These are phyloP conservation scores for Aphanomyces stellatus DNA, from an alignment of 352 stramenopile species.

Conservation along the genomic window DNA sequence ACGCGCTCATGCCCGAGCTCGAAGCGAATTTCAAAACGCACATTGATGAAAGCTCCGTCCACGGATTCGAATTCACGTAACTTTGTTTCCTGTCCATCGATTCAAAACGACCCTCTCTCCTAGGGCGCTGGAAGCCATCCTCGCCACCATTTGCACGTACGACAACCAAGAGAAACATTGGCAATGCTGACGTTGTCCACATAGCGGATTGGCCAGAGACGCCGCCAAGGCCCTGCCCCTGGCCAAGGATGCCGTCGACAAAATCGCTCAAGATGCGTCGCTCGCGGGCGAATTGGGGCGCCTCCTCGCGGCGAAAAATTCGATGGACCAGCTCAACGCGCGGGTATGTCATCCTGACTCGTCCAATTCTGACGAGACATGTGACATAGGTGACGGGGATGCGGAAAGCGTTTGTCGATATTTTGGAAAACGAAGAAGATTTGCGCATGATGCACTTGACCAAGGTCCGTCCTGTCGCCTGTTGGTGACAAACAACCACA, in stretches of 20 bases:
- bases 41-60: constrained; percentile 35
- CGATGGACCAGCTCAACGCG: constrained; percentile 57
- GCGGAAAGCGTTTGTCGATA: constrained; percentile 50
- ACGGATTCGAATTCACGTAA: constrained; percentile 33
- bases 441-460: constrained; percentile 55
- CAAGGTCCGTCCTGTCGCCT: constrained; percentile 32
- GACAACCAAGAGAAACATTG: too few relatives aligned
- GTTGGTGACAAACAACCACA: too few relatives aligned
- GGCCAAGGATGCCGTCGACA: constrained; percentile 38
- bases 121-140: constrained; percentile 43
- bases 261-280: constrained; percentile 36
- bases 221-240: constrained; percentile 36
- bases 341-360: constrained; percentile 8
- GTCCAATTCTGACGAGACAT: neutral
- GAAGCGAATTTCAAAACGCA: constrained; percentile 37
- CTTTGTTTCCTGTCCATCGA: neutral
- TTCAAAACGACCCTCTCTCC: neutral
- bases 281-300: constrained; percentile 42
- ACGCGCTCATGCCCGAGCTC: constrained; percentile 2
- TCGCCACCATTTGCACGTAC: constrained; percentile 32
- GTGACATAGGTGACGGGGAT: constrained; percentile 40
- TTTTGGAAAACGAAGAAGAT: constrained; percentile 62
- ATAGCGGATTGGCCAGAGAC: constrained; percentile 43
- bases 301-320: constrained; percentile 55
- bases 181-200: too few relatives aligned